These are phyloP conservation scores for Cavenderia fasciculata DNA, from an alignment of 78 protist genomes.

Conservation along the genomic window DNA sequence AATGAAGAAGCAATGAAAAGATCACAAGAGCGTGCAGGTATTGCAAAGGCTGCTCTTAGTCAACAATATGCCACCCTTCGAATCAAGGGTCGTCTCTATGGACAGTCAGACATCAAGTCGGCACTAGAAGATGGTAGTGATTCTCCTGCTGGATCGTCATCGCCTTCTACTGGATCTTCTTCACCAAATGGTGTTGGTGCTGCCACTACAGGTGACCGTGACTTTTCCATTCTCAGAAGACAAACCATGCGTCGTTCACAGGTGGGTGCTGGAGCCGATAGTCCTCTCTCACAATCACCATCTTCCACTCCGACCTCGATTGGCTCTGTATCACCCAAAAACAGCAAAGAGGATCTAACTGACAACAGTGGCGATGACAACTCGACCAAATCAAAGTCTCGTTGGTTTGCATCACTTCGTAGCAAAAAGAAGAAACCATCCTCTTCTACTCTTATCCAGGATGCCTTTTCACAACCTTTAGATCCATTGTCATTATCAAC, in stretches of 20 bases:
- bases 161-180: constrained; percentile 17
- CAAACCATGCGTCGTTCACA: constrained; percentile 41
- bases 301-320: background rate
- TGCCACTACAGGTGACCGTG: constrained; percentile 51
- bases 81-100: constrained; percentile 32
- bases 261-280: background rate
- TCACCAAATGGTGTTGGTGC: background rate
- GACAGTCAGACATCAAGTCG: constrained; percentile 4
- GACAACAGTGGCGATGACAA: background rate
- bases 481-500: background rate
- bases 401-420: constrained; percentile 67
- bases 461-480: background rate
- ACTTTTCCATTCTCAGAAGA: constrained; percentile 35
- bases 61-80: constrained; percentile 77
- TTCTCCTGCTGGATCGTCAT: background rate
- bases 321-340: background rate
- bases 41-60: constrained; percentile 45
- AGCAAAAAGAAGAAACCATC: constrained; percentile 60
- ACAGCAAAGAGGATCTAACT: constrained; percentile 27
- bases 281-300: background rate
- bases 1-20: constrained; percentile 77
- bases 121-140: background rate
- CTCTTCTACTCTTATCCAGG: constrained; percentile 9
- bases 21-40: constrained; percentile 65
- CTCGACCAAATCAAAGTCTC: background rate